Evolutionary conservation across 768 basidiomycete genomes (phyloP).

Genomic region (Cyclocybe cylindracea): DNA sequence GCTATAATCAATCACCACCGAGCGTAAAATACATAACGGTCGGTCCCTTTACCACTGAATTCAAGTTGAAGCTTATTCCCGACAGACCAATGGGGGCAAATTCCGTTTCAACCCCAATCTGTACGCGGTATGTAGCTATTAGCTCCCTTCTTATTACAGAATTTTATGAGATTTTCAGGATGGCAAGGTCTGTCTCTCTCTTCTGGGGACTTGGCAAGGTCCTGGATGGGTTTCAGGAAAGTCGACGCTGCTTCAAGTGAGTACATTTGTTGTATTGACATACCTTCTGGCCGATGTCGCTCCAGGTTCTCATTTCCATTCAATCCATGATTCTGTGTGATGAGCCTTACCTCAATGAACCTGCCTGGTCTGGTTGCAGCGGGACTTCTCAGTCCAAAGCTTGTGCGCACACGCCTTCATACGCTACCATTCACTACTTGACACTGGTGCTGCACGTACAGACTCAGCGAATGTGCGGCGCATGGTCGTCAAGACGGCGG

Average conservation of each 20-base stretch:
- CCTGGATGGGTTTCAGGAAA: constrained; percentile 93
- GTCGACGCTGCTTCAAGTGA: constrained; percentile 84
- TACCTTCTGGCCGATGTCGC: constrained; percentile 43
- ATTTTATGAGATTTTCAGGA: constrained; percentile 46
- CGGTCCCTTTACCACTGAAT: constrained; percentile 14
- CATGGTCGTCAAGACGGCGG: constrained; percentile 90
- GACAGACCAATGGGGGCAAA: constrained; percentile 82
- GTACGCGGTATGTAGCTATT: constrained; percentile 65
- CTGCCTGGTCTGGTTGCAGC: constrained; percentile 75
- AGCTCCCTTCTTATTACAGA: not conserved
- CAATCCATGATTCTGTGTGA: constrained; percentile 97
- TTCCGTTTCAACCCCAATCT: constrained; percentile 94
- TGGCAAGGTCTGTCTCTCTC: constrained; percentile 91
- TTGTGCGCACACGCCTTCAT: constrained; percentile 49
- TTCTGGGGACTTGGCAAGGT: constrained; percentile 91
- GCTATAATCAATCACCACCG: constrained; percentile 87
- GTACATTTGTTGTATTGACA: constrained; percentile 13
- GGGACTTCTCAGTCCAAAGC: constrained; percentile 77
- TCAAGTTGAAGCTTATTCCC: constrained; percentile 1
- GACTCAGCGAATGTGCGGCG: constrained; percentile 91
- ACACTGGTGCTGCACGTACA: constrained; percentile 25
- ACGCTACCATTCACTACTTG: not conserved
- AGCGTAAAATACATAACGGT: constrained; percentile 66
- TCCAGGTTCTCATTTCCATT: constrained; percentile 90
- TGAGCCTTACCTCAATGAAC: constrained; percentile 92